Conservation (phyloP, 306 rosid species). For the Prunus armeniaca region DNA sequence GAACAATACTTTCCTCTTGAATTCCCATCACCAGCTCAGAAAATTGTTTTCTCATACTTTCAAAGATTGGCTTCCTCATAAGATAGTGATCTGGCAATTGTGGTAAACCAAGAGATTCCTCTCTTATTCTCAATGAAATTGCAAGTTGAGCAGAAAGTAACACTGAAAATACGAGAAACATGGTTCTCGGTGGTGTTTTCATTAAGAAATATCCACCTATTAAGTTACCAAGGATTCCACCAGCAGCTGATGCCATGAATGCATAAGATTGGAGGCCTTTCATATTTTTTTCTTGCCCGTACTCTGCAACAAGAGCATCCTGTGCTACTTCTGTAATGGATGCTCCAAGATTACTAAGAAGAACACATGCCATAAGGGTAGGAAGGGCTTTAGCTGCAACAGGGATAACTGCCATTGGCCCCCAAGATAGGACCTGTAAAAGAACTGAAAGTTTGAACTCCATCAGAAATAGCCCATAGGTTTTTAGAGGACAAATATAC, state of each 20-base stretch:
- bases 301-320: constrained; percentile 92
- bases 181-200: constrained; percentile 56
- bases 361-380: constrained; percentile 50
- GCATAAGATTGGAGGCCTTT: constrained; percentile 78
- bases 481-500: background rate
- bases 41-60: constrained; percentile 47
- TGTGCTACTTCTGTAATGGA: constrained; percentile 85
- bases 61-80: constrained; percentile 37
- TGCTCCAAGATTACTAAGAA: constrained; percentile 88
- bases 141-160: constrained; percentile 58
- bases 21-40: constrained; percentile 49
- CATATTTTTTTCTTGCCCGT: constrained; percentile 61
- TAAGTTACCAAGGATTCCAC: constrained; percentile 86
- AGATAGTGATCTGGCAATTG: constrained; percentile 29
- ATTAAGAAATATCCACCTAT: constrained; percentile 66
- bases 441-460: constrained; percentile 53
- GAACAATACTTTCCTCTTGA: constrained; percentile 39
- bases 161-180: constrained; percentile 55
- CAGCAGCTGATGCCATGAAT: constrained; percentile 80
- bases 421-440: constrained; percentile 88
- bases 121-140: constrained; percentile 51
- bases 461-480: constrained; percentile 14
- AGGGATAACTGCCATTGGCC: constrained; percentile 60
- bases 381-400: constrained; percentile 56
- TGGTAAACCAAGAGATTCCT: constrained; percentile 63